Evolutionary conservation across 805 yeast genomes (phyloP).

Genomic region (Ogataea paraovalis): DNA sequence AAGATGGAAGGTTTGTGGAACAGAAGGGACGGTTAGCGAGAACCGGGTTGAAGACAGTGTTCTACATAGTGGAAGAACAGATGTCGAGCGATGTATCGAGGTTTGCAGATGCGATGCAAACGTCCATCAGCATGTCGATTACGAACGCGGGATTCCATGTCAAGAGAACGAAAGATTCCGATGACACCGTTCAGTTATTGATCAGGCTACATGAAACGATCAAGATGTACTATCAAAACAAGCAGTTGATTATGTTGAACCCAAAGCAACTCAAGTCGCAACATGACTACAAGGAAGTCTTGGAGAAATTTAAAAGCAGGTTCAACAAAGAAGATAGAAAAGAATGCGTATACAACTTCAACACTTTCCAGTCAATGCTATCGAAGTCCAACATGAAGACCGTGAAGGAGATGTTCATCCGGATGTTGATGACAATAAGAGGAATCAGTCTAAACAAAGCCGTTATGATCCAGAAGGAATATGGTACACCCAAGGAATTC

Average conservation of each 20-base stretch:
- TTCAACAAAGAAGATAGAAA: conserved; percentile 8
- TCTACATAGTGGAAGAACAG: conserved; percentile 78
- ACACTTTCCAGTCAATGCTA: conserved; percentile 61
- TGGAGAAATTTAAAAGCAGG: conserved; percentile 38
- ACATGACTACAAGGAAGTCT: conserved; percentile 41
- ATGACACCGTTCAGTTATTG: conserved; percentile 66
- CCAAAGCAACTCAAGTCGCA: conserved; percentile 49
- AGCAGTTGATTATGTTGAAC: conserved; percentile 44
- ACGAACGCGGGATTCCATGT: conserved; percentile 64
- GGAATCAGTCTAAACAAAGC: conserved; percentile 91
- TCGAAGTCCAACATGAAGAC: conserved; percentile 69
- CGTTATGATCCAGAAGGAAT: conserved; percentile 62
- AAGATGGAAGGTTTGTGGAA: conserved; percentile 85
- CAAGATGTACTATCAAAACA: conserved; percentile 33
- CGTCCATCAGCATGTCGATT: conserved; percentile 69
- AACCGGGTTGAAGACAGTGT: conserved; percentile 63
- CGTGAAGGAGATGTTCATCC: conserved; percentile 68
- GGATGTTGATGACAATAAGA: conserved; percentile 71
- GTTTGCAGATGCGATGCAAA: conserved; percentile 64
- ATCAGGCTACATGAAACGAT: conserved; percentile 46
- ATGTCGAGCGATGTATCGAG: conserved; percentile 40
- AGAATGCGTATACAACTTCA: conserved; percentile 45
- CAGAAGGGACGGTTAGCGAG: conserved; percentile 75
- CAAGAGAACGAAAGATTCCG: conserved; percentile 64
- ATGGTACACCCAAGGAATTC: conserved; percentile 65